Base-by-base conservation (phyloP, 202 grass and related monocot genomes). In the Panicum virgatum region DNA sequence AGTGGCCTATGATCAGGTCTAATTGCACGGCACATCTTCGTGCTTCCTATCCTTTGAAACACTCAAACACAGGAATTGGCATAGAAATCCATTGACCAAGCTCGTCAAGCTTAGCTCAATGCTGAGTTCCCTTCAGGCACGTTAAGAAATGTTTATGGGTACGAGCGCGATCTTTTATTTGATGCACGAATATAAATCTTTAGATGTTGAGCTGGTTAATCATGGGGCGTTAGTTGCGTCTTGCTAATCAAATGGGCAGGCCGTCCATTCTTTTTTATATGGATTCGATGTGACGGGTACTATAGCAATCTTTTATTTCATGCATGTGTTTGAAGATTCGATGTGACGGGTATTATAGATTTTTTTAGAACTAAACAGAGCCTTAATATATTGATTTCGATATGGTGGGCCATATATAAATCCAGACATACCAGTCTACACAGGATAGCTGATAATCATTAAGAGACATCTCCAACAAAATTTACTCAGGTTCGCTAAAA, bases 11-110 rank as follows among this genome's bases (percentile, higher is more conserved):
- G n/a, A n/a, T n/a, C n/a, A n/a, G n/a, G n/a, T n/a, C n/a, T n/a
- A n/a, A n/a, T 46, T 4, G 58, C 26, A 59, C 77, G 29, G 60
- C n/a, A 48, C 63, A 65, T 26, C 58, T 42, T 23, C 18, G 12
- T 16, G 23, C 40, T 36, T 44, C 9, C 2, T 45, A 27, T 42
- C 62, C 45, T 69, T 37, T 69, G 48, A 68, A 39, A 39, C 40
- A 56, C 30, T 69, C 40, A 68, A 39, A 39, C 40, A 56, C 30
- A 29, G 40, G 25, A 44, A 51, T 82, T 72, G 73, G 65, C 87
- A n/a, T 67, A 54, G 56, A 50, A 63, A 72, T 58, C 18, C 64
- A 81, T 89, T 85, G 87, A 89, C 83, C 25, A 60, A 80, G 48
- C 47, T 84, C 66, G 11, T 46, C 25, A 26, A 47, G 20, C 62